Evolutionary conservation across 1,139 yeast genomes (phyloP), one percentile per base, ranked within the genome.

Genomic region (Lodderomyces elongisporus): DNA sequence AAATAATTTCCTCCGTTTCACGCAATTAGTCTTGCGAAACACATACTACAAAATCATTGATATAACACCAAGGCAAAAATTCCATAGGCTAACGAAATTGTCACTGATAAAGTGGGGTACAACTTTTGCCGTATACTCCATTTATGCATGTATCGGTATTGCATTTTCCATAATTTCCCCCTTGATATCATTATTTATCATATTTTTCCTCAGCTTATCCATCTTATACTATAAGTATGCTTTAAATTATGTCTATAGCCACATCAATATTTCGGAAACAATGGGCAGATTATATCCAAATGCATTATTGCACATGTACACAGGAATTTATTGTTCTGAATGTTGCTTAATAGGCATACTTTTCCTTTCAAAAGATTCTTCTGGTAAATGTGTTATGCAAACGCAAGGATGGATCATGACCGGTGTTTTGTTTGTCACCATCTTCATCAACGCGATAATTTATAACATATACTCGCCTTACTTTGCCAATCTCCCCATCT

Each of bases 91-190:
- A n/a, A 64, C 71, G 1, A 56, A 45, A 1, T 54, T 73, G 13
- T 64, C 72, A 5, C 49, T 55, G 14, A 64, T 79, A 17, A 66
- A 70, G 40, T 85, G 94, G 94, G 96, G 96, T 0, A 70, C 89
- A 0, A 56, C 74, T 1, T 87, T 82, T 47, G 89, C 96, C 0
- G 67, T 77, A 0, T 80, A 80, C 44, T 77, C 95, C 1, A 79
- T 84, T 4, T 69, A 84, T 45, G 89, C 82, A 0, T 74, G 85
- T 6, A 85, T 88, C 38, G 85, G 91, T 0, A 56, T 88, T 21
- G 77, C 84, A 0, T 87, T 85, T 48, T 72, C 87, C 5, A 74
- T 85, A 4, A 74, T 88, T 6, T 79, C 95, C 0, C 96, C 96
- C 1, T 46, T 85, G 36, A 82, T 88, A 3, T 64, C 84, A 4